These are phyloP conservation scores for Colletotrichum falcatum DNA, from an alignment of 2,329 filamentous ascomycete genomes.

Conservation along the genomic window DNA sequence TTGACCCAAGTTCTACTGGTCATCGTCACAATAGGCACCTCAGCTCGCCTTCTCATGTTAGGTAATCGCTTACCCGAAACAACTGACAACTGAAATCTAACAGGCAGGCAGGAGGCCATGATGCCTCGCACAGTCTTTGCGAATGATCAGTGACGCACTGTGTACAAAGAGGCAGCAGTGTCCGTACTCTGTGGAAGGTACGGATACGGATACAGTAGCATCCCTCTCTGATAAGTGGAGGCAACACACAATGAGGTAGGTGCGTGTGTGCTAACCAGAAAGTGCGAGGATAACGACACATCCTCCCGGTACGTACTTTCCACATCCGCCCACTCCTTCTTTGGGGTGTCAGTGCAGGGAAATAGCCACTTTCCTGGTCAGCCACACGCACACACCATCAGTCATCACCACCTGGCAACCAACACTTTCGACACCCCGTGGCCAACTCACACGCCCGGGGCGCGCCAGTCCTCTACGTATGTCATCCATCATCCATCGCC, in stretches of 20 bases:
- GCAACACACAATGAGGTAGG: neutral
- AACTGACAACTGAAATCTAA: neutral
- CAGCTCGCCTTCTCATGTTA: neutral
- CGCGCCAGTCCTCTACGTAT: conserved; percentile 7
- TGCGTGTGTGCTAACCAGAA: no score
- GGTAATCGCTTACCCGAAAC: conserved; percentile 1
- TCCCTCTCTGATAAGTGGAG: conserved; percentile 8
- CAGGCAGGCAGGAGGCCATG: neutral
- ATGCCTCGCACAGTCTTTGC: neutral
- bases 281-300: neutral
- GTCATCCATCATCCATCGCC: neutral
- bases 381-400: conserved; percentile 5
- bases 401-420: conserved; percentile 25
- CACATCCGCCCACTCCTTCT: conserved; percentile 16
- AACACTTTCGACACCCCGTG: conserved; percentile 12
- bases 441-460: conserved; percentile 16
- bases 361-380: conserved; percentile 13
- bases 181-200: no score
- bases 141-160: conserved; percentile 5
- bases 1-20: neutral
- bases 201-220: neutral
- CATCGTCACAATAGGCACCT: neutral
- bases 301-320: neutral
- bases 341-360: conserved; percentile 22
- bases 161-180: conserved; percentile 9